These are phyloP conservation scores for Eucalyptus fibrosa DNA, from an alignment of 345 rosid species.

Conservation along the genomic window DNA sequence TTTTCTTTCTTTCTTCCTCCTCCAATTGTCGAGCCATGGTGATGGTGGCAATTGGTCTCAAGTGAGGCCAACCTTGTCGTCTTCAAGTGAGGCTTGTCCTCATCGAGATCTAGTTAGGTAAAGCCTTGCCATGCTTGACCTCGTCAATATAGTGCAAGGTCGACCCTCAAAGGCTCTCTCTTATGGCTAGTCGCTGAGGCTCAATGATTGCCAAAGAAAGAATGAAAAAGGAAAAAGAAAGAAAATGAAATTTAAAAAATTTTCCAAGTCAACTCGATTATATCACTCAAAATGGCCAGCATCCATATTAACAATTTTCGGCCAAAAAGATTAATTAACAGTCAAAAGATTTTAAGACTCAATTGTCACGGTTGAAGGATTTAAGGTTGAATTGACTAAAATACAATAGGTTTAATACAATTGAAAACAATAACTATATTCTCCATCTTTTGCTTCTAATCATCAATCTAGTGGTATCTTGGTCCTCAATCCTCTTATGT, in stretches of 20 bases:
- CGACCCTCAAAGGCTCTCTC: not conserved
- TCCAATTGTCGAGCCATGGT: not conserved
- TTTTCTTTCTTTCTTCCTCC: not conserved
- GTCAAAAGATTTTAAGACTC: not conserved
- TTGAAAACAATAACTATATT: not conserved
- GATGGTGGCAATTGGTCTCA: not conserved
- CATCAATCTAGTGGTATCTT: not conserved
- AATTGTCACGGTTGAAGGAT: rapidly evolving
- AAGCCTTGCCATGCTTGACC: not conserved
- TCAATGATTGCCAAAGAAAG: too few species aligned
- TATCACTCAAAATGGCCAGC: rapidly evolving
- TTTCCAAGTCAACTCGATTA: too few species aligned
- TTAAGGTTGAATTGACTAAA: too few species aligned
- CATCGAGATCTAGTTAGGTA: not conserved
- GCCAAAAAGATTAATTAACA: too few species aligned
- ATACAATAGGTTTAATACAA: too few species aligned
- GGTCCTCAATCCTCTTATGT: not conserved
- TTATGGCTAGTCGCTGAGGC: not conserved
- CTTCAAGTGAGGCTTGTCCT: not conserved
- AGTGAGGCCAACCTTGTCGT: not conserved
- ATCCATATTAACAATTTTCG: too few species aligned
- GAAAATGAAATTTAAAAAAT: too few species aligned
- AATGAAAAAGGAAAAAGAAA: not conserved
- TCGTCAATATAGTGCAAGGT: rapidly evolving
- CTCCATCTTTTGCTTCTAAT: not conserved